Evolutionary conservation across 176 grass and related monocot genomes (phyloP), one percentile per base, ranked within the genome.

Genomic region (Carex myosuroides): DNA sequence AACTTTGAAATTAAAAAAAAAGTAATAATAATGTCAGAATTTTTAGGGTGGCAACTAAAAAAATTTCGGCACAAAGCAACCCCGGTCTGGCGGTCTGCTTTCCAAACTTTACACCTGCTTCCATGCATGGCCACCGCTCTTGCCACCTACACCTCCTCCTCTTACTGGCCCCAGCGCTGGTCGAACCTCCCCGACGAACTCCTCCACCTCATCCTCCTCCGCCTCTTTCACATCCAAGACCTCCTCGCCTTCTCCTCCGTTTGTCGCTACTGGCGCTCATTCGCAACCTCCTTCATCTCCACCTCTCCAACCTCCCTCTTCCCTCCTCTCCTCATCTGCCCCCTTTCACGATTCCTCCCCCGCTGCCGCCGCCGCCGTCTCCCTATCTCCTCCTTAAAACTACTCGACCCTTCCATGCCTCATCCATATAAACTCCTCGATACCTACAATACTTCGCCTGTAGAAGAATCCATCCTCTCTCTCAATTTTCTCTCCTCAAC

Each of bases 191-290:
- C 64, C 62, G 6, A 50, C 64, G 22, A 55, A 2, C 64, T 84
- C 22, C 82, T 72, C 82, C 63, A 26, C 20, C 37, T 33, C 13
- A 81, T 81, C 30, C 58, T 81, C 59, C 30, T 42, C 33, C 79
- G 12, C 56, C 79, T 81, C 18, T 42, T 2, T 64, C 60, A 10
- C 26, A 63, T 24, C 57, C 79, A 5, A 16, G 55, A 81, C 8
- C 63, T 69, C 59, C 60, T 65, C 35, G 63, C 42, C 41, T 83
- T 64, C 44, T 83, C 66, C 64, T 84, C 62, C 12, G 26, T 39
- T 3, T 84, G 64, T 57, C 62, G 82, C 62, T 70, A 53, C 4
- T 84, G 62, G 82, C 82, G 44, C 39, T 56, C 60, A 48, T 22
- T 72, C 42, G 62, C 48, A 5, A 18, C 21, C 33, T 44, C 58